Evolutionary conservation across 2,329 filamentous ascomycete species (phyloP).

Genomic region (Myriosclerotinia duriaeana): DNA sequence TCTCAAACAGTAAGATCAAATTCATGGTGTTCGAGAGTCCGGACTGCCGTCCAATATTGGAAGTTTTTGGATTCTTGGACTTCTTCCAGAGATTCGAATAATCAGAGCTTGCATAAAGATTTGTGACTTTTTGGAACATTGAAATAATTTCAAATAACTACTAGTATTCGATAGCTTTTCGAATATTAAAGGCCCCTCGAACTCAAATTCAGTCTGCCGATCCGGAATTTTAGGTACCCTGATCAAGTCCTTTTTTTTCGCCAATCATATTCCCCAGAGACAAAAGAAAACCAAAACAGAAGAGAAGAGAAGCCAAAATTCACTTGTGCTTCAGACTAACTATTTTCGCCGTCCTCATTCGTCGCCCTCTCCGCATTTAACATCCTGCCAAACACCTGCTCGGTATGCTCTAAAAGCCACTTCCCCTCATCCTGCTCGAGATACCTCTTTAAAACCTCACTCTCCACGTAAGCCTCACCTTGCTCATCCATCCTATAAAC

Average conservation of each 20-base stretch:
- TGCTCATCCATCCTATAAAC: conserved; percentile 11
- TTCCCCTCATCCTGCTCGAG: neutral
- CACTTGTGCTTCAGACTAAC: neutral
- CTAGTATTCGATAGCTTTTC: too few relatives aligned
- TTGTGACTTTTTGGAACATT: too few relatives aligned
- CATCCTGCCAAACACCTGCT: neutral
- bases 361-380: neutral
- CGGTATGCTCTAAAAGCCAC: neutral
- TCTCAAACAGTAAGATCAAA: too few relatives aligned
- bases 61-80: too few relatives aligned
- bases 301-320: neutral
- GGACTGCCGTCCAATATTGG: too few relatives aligned
- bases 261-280: neutral
- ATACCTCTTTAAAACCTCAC: neutral
- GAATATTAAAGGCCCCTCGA: too few relatives aligned
- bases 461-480: neutral
- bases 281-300: neutral
- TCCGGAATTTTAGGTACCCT: too few relatives aligned
- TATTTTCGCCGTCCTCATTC: neutral
- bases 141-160: too few relatives aligned
- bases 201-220: too few relatives aligned
- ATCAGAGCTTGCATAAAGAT: too few relatives aligned
- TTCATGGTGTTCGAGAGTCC: too few relatives aligned
- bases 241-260: neutral
- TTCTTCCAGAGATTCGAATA: too few relatives aligned